Conservation (phyloP, 768 basidiomycete genomes). For the Psilocybe cyanescens region DNA sequence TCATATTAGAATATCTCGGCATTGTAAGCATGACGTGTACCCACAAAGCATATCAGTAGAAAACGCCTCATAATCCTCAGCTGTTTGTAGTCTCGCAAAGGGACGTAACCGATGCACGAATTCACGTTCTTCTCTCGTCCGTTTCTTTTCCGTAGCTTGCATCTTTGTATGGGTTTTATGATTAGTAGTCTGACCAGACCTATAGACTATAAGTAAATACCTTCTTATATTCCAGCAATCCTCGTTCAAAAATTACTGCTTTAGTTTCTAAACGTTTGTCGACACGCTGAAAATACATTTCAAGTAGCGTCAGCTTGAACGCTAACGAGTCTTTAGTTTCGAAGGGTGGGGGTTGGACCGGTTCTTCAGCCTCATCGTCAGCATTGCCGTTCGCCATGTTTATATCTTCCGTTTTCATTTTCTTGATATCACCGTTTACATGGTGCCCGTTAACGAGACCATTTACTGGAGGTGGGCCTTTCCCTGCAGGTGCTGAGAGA, state of each 20-base stretch:
- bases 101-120: slow-evolving; percentile 87
- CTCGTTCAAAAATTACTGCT: slow-evolving; percentile 88
- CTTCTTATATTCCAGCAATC: slow-evolving; percentile 93
- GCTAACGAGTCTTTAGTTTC: slow-evolving; percentile 84
- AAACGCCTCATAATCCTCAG: slow-evolving; percentile 89
- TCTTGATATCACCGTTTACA: slow-evolving; percentile 42
- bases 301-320: slow-evolving; percentile 87
- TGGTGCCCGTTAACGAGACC: slow-evolving; percentile 51
- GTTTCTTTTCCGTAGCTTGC: slow-evolving; percentile 90
- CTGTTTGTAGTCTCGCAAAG: slow-evolving; percentile 89
- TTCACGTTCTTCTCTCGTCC: slow-evolving; percentile 89
- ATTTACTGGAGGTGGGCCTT: slow-evolving; percentile 42
- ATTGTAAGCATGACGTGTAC: slow-evolving; percentile 28
- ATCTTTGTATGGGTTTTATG: slow-evolving; percentile 52
- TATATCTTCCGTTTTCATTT: slow-evolving; percentile 51
- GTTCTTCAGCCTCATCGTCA: slow-evolving; percentile 72
- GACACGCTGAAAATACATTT: slow-evolving; percentile 90
- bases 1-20: background rate
- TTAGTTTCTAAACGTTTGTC: slow-evolving; percentile 87
- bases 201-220: slow-evolving; percentile 41
- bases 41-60: slow-evolving; percentile 87
- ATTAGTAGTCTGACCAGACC: slow-evolving; percentile 14
- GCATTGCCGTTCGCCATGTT: slow-evolving; percentile 48
- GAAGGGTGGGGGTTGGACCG: slow-evolving; percentile 75
- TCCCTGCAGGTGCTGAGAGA: slow-evolving; percentile 36